Percentiles rank a stretch among this genome's conserved stretches.
Conservation (phyloP, 345 rosid genomes). For the Crucihimalaya himalaica region DNA sequence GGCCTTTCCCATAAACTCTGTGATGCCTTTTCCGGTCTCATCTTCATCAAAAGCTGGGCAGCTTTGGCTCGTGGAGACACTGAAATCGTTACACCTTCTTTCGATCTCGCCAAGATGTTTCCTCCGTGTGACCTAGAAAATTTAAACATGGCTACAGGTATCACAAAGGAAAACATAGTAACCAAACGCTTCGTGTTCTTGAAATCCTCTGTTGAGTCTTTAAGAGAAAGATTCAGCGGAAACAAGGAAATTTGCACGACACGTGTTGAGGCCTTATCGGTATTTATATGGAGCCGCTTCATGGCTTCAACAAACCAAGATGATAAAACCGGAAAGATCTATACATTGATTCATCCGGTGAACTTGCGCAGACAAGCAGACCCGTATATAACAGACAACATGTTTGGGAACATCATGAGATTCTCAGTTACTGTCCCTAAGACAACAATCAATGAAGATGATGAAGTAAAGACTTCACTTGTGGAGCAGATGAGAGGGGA, state of each 20-base stretch:
- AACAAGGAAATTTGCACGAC: constrained; percentile 27
- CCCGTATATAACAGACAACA: constrained; percentile 36
- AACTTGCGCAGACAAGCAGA: constrained; percentile 45
- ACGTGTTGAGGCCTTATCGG: constrained; percentile 48
- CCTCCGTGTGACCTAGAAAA: constrained; percentile 43
- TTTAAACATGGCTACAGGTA: constrained; percentile 22
- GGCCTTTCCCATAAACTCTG: constrained; percentile 26
- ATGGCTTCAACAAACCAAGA: constrained; percentile 36
- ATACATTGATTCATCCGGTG: constrained; percentile 43
- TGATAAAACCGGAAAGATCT: constrained; percentile 8
- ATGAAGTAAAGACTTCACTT: constrained; percentile 9
- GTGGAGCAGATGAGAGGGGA: constrained; percentile 38
- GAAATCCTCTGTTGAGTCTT: constrained; percentile 30
- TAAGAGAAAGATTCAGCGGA: constrained; percentile 37
- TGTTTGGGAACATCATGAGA: constrained; percentile 45
- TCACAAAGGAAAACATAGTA: constrained; percentile 40
- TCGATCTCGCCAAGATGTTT: constrained; percentile 43
- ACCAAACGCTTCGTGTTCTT: constrained; percentile 47
- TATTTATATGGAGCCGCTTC: constrained; percentile 51
- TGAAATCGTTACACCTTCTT: constrained; percentile 29
- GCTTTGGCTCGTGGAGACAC: constrained; percentile 10
- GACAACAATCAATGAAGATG: constrained; percentile 6
- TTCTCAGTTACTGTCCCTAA: constrained; percentile 2
- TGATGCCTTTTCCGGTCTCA: constrained; percentile 11
- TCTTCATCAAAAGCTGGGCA: constrained; percentile 26